Evolutionary conservation across 345 rosid genomes (phyloP), one percentile per base, ranked within the genome.

Genomic region (Eucalyptus coolabah): DNA sequence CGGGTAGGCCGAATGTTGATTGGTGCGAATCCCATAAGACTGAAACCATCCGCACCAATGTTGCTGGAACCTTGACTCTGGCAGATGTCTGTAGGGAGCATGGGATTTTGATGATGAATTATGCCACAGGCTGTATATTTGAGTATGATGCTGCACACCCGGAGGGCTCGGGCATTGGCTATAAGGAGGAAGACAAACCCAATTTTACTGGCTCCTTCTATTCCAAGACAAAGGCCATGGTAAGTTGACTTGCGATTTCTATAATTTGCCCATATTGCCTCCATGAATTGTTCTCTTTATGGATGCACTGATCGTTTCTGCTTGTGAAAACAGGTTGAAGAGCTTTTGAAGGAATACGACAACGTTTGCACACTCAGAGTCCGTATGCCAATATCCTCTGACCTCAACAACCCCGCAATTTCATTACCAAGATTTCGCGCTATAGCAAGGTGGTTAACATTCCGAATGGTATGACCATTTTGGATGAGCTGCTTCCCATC

Each of bases 1-100:
- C 95, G 24, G 95, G 95, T 49, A 93, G 95, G 86, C 95, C 95
- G 18, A 94, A 94, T 88, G 95, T 94, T 16, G 95, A 94, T 90
- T 94, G 95, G 95, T 94, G 95, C 32, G 95, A 94, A 53, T 93
- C 94, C 44, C 94, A 94, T 82, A 92, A 93, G 90, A 89, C 93
- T 13, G 93, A 94, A 89, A 94, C 95, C 7, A 93, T 94, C 83
- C 93, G 93, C 32, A 32, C 94, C 87, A 94, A 94, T 89, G 94
- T 94, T 67, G 87, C 93, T 50, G 95, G 95, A 91, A 94, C 95
- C 87, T 90, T 94, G 59, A 93, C 94, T 6, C 88, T 94, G 77
- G 95, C 93, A 9, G 93, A 93, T 89, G 92, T 94, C 34, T 94
- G 95, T 90, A 87, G 93, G 89, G 94, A 94, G 88, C 88, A 93